Conservation (phyloP, 495 filamentous ascomycete species). For the Hyaloscypha finlandica region DNA sequence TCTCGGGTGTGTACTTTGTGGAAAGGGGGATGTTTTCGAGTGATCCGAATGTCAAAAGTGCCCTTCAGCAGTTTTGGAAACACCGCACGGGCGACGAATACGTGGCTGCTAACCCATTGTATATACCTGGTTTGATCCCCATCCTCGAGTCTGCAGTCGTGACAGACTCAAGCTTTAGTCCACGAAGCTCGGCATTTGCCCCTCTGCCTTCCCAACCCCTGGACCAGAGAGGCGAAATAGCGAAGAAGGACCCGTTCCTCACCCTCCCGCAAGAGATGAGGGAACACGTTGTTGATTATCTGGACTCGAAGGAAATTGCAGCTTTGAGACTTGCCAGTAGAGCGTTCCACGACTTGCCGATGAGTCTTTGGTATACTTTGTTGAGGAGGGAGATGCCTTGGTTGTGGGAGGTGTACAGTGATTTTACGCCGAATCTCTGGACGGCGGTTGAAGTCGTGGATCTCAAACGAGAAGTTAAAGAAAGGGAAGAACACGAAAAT, state of each 20-base stretch:
- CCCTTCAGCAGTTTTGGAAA: slow-evolving; percentile 5
- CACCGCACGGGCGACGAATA: slow-evolving; percentile 33
- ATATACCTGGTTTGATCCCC: slow-evolving; percentile 24
- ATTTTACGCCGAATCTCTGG: slow-evolving; percentile 8
- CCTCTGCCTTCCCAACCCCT: background rate
- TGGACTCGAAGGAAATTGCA: slow-evolving; percentile 31
- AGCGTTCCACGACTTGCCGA: slow-evolving; percentile 34
- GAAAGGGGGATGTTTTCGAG: slow-evolving; percentile 4
- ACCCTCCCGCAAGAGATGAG: slow-evolving; percentile 33
- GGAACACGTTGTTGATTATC: slow-evolving; percentile 23
- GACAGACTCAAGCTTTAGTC: background rate
- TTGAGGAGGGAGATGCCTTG: slow-evolving; percentile 38
- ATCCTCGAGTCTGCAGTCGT: slow-evolving; percentile 21
- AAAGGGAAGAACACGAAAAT: background rate
- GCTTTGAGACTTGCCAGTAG: slow-evolving; percentile 28
- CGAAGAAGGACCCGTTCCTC: slow-evolving; percentile 24
- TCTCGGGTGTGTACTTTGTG: background rate
- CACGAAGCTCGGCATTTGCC: background rate
- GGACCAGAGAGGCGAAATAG: background rate
- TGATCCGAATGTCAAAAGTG: background rate
- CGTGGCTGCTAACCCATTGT: slow-evolving; percentile 37
- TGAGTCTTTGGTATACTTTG: slow-evolving; percentile 32
- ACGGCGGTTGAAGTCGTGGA: slow-evolving; percentile 9
- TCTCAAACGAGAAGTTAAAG: background rate
- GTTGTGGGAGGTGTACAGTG: slow-evolving; percentile 36